phyloP scores from a whole-genome alignment of 208 protist genomes.

The Crithidia sp. region DNA sequence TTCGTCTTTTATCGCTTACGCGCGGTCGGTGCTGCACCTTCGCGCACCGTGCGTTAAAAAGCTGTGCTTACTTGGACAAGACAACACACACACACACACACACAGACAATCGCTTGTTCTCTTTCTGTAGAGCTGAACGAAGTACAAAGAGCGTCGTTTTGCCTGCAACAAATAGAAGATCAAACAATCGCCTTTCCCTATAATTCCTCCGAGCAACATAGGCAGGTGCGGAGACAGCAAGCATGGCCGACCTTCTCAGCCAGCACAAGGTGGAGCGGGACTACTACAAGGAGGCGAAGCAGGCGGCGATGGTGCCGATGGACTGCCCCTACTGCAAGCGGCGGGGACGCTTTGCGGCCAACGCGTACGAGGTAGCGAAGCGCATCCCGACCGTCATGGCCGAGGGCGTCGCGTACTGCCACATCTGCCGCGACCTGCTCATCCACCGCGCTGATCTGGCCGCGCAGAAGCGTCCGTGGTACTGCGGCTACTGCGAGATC shows the following conservation, averaged over 20 bases:
- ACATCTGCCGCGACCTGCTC: conserved; percentile 25
- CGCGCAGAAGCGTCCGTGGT: conserved; percentile 45
- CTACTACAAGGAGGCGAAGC: conserved; percentile 65
- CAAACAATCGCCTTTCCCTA: no score
- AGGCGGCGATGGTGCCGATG: conserved; percentile 33
- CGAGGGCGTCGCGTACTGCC: conserved; percentile 40
- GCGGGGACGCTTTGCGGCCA: conserved; percentile 50
- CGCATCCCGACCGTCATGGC: conserved; percentile 49
- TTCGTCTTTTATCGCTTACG: no score
- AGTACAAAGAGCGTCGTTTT: not conserved
- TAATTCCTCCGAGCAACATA: no score
- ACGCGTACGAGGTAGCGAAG: conserved; percentile 63
- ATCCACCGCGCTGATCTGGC: conserved; percentile 12
- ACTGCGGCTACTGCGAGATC: conserved; percentile 68
- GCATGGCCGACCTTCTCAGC: conserved; percentile 16
- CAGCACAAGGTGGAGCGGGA: conserved; percentile 39
- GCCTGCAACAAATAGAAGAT: not conserved
- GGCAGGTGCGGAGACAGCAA: no score
- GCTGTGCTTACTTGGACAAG: no score
- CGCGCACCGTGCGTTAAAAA: no score
- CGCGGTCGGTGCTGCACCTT: no score
- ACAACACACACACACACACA: no score
- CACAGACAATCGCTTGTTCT: not conserved
- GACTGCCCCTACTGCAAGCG: conserved; percentile 63
- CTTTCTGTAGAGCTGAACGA: not conserved